Conservation (phyloP, 202 grass and related monocot genomes). For the Zoysia matrella region DNA sequence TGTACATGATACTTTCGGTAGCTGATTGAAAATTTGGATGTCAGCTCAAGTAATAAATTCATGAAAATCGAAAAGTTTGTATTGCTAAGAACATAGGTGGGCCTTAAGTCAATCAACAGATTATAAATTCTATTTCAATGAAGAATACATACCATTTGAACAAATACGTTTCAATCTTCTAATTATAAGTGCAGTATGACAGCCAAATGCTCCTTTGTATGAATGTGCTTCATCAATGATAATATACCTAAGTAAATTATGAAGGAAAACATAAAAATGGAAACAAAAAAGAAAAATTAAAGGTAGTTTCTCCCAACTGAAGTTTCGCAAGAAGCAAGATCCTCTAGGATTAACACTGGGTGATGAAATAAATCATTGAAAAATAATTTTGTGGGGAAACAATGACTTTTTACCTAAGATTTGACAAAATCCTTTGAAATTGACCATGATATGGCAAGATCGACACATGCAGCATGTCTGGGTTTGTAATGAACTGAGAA, state of each 20-base stretch:
- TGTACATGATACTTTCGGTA: neutral
- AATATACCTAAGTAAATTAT: conserved; percentile 73
- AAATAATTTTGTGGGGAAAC: conserved; percentile 6
- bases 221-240: conserved; percentile 98
- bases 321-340: conserved; percentile 43
- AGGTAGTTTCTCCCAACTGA: conserved; percentile 34
- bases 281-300: neutral
- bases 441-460: conserved; percentile 76
- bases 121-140: conserved; percentile 10
- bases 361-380: conserved; percentile 16
- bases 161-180: conserved; percentile 91
- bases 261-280: neutral
- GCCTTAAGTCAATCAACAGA: conserved; percentile 18
- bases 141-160: conserved; percentile 67
- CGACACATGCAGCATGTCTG: conserved; percentile 93
- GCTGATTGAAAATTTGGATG: neutral
- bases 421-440: conserved; percentile 77
- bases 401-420: conserved; percentile 69
- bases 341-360: neutral
- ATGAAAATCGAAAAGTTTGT: conserved; percentile 1
- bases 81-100: conserved; percentile 28
- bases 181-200: conserved; percentile 90
- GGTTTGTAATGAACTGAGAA: conserved; percentile 94
- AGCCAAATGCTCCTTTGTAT: conserved; percentile 99
- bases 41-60: conserved; percentile 28